These are phyloP conservation scores for Coccomyxa subellipsoidea DNA, from an alignment of 163 green algal genomes.

Conservation along the genomic window DNA sequence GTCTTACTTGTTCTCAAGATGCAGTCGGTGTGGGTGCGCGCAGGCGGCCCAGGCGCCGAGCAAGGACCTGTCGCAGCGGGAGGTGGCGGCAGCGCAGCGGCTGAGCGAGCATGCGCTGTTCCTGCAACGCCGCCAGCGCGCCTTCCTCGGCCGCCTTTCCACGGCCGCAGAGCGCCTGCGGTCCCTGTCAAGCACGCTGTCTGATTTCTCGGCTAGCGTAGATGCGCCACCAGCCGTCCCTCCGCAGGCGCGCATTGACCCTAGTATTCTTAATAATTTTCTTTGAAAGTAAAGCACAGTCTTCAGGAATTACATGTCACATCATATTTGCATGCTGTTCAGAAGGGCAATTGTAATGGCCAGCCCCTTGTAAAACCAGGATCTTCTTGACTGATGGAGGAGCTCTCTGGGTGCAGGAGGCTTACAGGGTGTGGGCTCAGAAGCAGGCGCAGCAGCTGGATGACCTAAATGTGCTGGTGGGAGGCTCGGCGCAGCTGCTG, in stretches of 20 bases:
- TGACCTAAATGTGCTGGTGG: background rate
- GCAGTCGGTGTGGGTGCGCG: background rate
- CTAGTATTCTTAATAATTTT: no score
- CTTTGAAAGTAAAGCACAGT: no score
- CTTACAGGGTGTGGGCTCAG: background rate
- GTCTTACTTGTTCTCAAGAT: no score
- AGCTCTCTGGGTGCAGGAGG: background rate
- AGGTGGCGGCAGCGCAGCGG: conserved; percentile 51
- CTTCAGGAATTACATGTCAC: no score
- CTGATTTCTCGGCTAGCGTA: background rate
- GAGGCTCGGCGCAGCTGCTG: background rate
- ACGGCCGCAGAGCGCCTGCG: background rate
- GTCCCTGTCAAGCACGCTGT: background rate
- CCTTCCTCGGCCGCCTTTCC: conserved; percentile 14
- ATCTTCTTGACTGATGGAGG: background rate
- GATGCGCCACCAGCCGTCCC: background rate
- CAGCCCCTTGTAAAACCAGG: no score
- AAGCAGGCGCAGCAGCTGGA: conserved; percentile 1
- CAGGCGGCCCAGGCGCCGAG: conserved; percentile 56
- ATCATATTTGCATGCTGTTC: background rate
- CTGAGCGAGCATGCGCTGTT: conserved; percentile 73
- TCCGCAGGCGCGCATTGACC: background rate
- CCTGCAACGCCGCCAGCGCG: conserved; percentile 58
- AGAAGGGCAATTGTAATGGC: no score
- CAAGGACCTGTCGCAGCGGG: conserved; percentile 62